Conservation (phyloP, 1,284 basidiomycete species). For the Cronartium quercuum region DNA sequence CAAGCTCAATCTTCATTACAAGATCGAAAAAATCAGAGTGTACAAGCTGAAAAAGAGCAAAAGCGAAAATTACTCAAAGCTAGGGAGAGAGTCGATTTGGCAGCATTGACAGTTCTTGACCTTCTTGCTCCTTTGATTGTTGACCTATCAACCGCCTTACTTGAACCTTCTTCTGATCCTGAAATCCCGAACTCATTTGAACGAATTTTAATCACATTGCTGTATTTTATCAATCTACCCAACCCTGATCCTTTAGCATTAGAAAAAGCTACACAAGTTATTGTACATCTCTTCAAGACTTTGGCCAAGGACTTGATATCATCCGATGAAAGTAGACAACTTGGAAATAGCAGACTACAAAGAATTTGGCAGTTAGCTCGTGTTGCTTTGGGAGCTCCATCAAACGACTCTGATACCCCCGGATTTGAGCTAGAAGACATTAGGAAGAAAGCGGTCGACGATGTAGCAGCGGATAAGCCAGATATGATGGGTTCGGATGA, state of each 20-base stretch:
- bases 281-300: conserved; percentile 38
- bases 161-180: conserved; percentile 12
- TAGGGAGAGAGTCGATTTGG: conserved; percentile 25
- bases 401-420: neutral
- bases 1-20: neutral
- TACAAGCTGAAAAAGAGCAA: conserved; percentile 26
- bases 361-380: conserved; percentile 31
- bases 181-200: conserved; percentile 22
- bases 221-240: conserved; percentile 32
- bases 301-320: conserved; percentile 29
- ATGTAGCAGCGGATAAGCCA: neutral
- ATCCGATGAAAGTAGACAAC: neutral
- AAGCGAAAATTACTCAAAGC: conserved; percentile 20
- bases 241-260: conserved; percentile 26
- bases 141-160: conserved; percentile 35
- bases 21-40: neutral
- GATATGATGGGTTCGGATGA: neutral
- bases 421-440: neutral
- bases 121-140: conserved; percentile 21
- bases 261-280: conserved; percentile 26
- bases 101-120: conserved; percentile 22
- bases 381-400: conserved; percentile 26
- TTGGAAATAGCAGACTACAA: conserved; percentile 16
- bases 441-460: neutral
- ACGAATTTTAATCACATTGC: conserved; percentile 21